Base-by-base conservation (phyloP, 257 asterid species). In the Rauvolfia tetraphylla region DNA sequence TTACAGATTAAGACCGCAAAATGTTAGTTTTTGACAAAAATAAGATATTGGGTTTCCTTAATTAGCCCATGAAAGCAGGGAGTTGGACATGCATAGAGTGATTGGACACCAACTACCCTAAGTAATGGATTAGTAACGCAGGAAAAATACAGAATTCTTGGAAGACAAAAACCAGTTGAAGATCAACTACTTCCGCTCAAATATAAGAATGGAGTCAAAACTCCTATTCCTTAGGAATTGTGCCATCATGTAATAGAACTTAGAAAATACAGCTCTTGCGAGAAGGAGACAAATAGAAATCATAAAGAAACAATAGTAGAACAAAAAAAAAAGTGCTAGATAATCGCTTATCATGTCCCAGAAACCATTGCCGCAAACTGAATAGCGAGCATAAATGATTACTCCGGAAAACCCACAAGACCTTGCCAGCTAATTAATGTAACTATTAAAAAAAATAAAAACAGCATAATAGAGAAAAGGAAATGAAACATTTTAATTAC, bases 401-500 rank as follows among this genome's bases (percentile, higher is more conserved):
- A 18, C 33, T 15, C 27, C 7, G 14, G 46, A 38, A 1, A n/a
- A 56, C 2, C 8, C 15, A 65, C 5, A 36, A 36, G n/a, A 49
- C 38, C 13, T 27, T 65, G 73, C 27, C 17, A 34, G 22, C 59
- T 20, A 18, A 41, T 31, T 18, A 5, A 14, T 18, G 5, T 15
- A 65, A 62, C 18, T 31, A 75, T 48, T 23, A 13, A 23, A 23
- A 34, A 13, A 49, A 29, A n/a, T n/a, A 34, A 12, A 48, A 36
- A 17, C 20, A 33, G 56, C 57, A 46, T 17, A 41, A 44, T 2
- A 25, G 25, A 27, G 29, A 72, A 48, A 34, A 56, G 68, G 54
- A 25, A 18, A 33, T 14, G 31, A 63, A 75, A 9, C 70, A 23
- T 18, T 22, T 54, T 5, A 22, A 71, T 39, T 79, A 94, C 98